Conservation (phyloP, 1,284 basidiomycete species). For the Sporisorium iseilematis-ciliati region DNA sequence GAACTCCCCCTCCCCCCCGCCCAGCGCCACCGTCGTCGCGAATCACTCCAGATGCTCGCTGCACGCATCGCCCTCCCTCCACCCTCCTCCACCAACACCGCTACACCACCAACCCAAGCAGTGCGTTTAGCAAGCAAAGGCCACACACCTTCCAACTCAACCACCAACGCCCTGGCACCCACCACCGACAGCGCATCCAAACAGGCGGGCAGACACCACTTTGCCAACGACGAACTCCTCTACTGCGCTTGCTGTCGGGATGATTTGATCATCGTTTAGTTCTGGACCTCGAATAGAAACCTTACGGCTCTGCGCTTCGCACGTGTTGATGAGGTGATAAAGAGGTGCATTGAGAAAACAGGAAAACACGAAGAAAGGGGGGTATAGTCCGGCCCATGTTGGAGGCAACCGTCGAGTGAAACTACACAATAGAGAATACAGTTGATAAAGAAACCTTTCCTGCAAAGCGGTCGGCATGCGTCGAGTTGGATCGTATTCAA, state of each 20-base stretch:
- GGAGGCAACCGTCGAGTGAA: too few species aligned
- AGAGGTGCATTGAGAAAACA: constrained; percentile 9
- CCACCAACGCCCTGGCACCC: constrained; percentile 13
- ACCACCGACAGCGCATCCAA: not conserved
- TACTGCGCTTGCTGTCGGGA: constrained; percentile 52
- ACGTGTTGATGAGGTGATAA: too few species aligned
- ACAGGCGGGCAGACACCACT: constrained; percentile 22
- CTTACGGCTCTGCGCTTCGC: too few species aligned
- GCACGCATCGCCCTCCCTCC: constrained; percentile 27
- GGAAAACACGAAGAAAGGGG: not conserved
- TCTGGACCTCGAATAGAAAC: too few species aligned
- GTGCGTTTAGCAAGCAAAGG: constrained; percentile 31
- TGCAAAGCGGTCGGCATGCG: not conserved
- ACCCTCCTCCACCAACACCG: not conserved
- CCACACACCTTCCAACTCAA: constrained; percentile 33
- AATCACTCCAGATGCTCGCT: constrained; percentile 47
- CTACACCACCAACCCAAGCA: constrained; percentile 1
- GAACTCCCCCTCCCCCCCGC: constrained; percentile 40
- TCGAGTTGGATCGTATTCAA: constrained; percentile 30
- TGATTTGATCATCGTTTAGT: constrained; percentile 53
- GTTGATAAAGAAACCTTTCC: too few species aligned
- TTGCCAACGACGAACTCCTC: constrained; percentile 51
- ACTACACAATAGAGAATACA: too few species aligned
- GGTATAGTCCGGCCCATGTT: too few species aligned
- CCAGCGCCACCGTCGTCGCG: constrained; percentile 39